Evolutionary conservation across 2,329 filamentous ascomycete genomes (phyloP), one percentile per base, ranked within the genome.

Genomic region (Teratosphaeria nubilosa): DNA sequence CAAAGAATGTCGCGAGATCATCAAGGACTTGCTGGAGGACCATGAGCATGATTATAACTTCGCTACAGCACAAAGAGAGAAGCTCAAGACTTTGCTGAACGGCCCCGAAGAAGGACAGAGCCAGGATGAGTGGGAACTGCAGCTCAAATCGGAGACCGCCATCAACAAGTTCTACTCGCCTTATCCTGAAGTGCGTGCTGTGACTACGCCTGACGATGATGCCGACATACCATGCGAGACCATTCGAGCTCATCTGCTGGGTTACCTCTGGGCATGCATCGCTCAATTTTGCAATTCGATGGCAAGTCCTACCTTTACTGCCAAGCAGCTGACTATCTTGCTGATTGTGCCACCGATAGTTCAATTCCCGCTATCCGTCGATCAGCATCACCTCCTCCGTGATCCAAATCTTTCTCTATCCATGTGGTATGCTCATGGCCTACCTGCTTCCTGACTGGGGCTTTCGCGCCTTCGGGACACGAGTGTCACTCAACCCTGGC

Each of bases 91-190:
- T 3, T 24, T 60, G 34, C 51, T 60, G n/a, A 10, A 32, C 2
- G 58, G 58, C 5, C 58, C 58, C 3, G 10, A 9, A 10, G 51
- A 58, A 24, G 56, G 51, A 14, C 58, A 60, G 24, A 25, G 45
- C 22, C 20, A 83, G 7, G 86, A 89, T 63, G 86, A 88, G 61
- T 94, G 89, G 89, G 88, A 91, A 69, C 87, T 89, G 6, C 90
- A 88, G 76, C 80, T 94, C 9, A 89, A 92, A 71, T 79, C 82
- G 9, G 58, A 60, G 41, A 53, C 58, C 16, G 58, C 58, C 25
- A 50, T 58, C 58, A 57, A 58, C 56, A 58, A 41, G 27, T 57
- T 54, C 51, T 54, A 58, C 37, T 56, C 54, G 22, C 54, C 54
- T n/a, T 51, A 56, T 30, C 54, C 54, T 16, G 54, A 56, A n/a